Percentiles rank a stretch among this genome's conserved stretches.
Evolutionary conservation across 2,329 filamentous ascomycete genomes (phyloP).

Genomic region (Falciphora oryzae): DNA sequence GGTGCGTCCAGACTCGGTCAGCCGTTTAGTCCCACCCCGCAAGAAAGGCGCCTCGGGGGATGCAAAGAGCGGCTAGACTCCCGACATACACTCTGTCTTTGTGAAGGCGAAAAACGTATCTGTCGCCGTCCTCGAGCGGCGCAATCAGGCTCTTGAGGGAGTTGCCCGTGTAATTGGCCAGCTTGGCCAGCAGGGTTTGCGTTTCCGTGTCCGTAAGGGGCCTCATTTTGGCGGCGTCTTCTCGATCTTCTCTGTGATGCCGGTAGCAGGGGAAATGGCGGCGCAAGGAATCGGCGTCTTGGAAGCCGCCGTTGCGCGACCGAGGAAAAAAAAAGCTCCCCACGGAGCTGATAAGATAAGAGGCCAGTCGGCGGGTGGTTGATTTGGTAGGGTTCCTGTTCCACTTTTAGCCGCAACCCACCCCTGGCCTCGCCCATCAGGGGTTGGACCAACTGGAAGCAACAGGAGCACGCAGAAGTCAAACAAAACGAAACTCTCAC

Average conservation of each 20-base stretch:
- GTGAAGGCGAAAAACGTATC: conserved; percentile 81
- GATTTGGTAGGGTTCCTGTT: too few species aligned
- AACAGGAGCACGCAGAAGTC: not conserved
- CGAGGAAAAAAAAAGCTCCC: conserved; percentile 7
- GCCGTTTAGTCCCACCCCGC: too few species aligned
- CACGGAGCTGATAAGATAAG: conserved; percentile 9
- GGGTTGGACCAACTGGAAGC: too few species aligned
- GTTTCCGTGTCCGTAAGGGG: conserved; percentile 22
- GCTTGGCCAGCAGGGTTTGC: conserved; percentile 75
- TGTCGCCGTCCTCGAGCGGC: conserved; percentile 65
- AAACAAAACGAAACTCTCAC: not conserved
- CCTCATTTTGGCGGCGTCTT: conserved; percentile 15
- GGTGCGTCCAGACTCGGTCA: not conserved
- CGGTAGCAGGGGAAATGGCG: not conserved
- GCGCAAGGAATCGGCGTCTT: not conserved
- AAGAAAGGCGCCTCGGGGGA: not conserved
- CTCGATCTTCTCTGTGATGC: not conserved
- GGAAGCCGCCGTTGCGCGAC: not conserved
- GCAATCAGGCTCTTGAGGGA: conserved; percentile 81
- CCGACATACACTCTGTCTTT: conserved; percentile 31
- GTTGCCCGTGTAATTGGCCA: conserved; percentile 87
- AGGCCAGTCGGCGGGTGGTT: too few species aligned
- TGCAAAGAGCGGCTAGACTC: not conserved
- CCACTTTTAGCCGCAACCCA: not conserved
- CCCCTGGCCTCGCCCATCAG: not conserved